Percentiles rank a stretch among this genome's conserved stretches.
These are phyloP conservation scores for Hibiscus tridactylites DNA, from an alignment of 345 rosid species.

Conservation along the genomic window DNA sequence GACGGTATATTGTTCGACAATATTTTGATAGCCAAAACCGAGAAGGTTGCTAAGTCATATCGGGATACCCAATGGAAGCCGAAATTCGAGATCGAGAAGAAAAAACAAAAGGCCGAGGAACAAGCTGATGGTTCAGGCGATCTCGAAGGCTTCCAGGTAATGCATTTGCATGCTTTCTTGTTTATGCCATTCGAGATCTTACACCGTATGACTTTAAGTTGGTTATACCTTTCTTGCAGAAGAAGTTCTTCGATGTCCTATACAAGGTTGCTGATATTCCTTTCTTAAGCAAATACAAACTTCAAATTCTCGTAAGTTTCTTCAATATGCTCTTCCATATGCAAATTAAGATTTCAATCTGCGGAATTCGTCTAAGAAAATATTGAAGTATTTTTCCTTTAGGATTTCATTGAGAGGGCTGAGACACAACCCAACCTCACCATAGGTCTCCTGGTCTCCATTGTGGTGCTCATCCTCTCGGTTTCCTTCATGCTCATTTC, in stretches of 20 bases:
- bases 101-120: conserved; percentile 66
- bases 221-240: conserved; percentile 28
- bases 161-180: neutral
- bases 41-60: conserved; percentile 49
- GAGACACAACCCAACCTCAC: conserved; percentile 63
- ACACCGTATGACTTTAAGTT: neutral
- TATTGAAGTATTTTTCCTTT: neutral
- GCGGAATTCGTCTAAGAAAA: neutral
- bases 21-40: conserved; percentile 56
- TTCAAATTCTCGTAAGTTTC: conserved; percentile 47
- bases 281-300: conserved; percentile 51
- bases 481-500: conserved; percentile 41
- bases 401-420: conserved; percentile 71
- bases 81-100: conserved; percentile 57
- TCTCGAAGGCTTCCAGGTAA: conserved; percentile 40
- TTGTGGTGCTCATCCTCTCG: conserved; percentile 37
- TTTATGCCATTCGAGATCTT: neutral
- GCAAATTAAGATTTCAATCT: neutral
- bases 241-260: conserved; percentile 16
- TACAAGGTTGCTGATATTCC: conserved; percentile 67
- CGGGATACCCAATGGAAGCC: conserved; percentile 55
- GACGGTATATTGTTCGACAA: conserved; percentile 78
- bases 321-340: neutral
- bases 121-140: conserved; percentile 46
- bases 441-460: conserved; percentile 46